Percentiles rank a stretch among this genome's conserved stretches.
Evolutionary conservation across 2,329 filamentous ascomycete genomes (phyloP).

Genomic region (Fusarium sp.): DNA sequence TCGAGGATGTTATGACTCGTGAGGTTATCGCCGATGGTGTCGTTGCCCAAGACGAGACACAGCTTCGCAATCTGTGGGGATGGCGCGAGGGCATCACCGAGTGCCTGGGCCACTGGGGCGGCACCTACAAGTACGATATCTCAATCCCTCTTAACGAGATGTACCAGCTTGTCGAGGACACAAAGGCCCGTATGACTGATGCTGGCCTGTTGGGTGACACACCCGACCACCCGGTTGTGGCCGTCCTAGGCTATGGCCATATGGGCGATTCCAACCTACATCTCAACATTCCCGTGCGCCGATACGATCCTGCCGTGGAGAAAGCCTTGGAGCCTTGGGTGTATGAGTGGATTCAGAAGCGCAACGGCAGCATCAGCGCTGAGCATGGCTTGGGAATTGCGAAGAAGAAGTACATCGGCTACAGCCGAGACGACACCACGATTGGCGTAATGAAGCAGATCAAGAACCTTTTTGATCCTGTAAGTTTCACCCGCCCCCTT

Average conservation of each 20-base stretch:
- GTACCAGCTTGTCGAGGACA: constrained; percentile 90
- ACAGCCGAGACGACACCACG: constrained; percentile 90
- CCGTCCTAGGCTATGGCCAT: constrained; percentile 96
- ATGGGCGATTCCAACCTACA: constrained; percentile 98
- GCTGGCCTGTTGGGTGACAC: constrained; percentile 83
- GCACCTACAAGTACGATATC: constrained; percentile 98
- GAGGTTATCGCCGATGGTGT: constrained; percentile 91
- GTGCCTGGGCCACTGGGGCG: constrained; percentile 87
- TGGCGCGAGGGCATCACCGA: constrained; percentile 96
- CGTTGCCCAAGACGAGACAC: constrained; percentile 92
- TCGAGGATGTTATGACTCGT: constrained; percentile 90
- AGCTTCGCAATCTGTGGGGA: constrained; percentile 85
- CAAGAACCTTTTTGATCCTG: constrained; percentile 93
- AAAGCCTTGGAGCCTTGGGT: constrained; percentile 91
- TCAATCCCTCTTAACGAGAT: constrained; percentile 91
- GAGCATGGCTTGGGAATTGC: constrained; percentile 94
- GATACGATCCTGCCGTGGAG: constrained; percentile 90
- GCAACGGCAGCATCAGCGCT: constrained; percentile 93
- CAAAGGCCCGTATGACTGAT: constrained; percentile 75
- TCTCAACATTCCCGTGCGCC: constrained; percentile 85
- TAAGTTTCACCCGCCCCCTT: constrained; percentile 62
- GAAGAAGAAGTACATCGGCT: constrained; percentile 95
- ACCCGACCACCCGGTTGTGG: constrained; percentile 81
- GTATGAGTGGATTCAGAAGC: constrained; percentile 94
- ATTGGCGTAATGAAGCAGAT: constrained; percentile 93